phyloP scores from a whole-genome alignment of 495 filamentous ascomycete species.

The Talaromyces thailandensis region DNA sequence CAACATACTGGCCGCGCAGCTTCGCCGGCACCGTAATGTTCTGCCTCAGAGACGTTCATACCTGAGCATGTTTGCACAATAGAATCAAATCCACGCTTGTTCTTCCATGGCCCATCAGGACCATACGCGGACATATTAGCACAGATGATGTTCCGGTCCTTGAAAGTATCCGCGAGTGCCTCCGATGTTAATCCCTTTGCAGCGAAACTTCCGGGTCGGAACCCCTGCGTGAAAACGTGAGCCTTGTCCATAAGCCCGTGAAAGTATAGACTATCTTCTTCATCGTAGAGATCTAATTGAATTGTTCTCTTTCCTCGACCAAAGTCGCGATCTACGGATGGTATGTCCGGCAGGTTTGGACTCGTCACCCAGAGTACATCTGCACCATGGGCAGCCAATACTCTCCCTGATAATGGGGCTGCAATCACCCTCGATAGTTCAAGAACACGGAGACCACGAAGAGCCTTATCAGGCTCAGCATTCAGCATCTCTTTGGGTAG shows the following conservation, averaged over 20 bases:
- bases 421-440: slow-evolving; percentile 48
- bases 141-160: slow-evolving; percentile 45
- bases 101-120: slow-evolving; percentile 15
- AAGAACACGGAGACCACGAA: slow-evolving; percentile 32
- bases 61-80: slow-evolving; percentile 42
- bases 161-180: slow-evolving; percentile 26
- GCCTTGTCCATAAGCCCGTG: slow-evolving; percentile 37
- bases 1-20: slow-evolving; percentile 52
- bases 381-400: slow-evolving; percentile 51
- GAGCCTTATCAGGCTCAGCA: slow-evolving; percentile 10
- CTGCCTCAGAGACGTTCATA: slow-evolving; percentile 34
- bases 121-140: slow-evolving; percentile 57
- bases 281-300: slow-evolving; percentile 40
- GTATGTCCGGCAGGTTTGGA: slow-evolving; percentile 50
- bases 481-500: slow-evolving; percentile 3
- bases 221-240: slow-evolving; percentile 44
- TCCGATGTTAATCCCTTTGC: slow-evolving; percentile 40
- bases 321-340: slow-evolving; percentile 58
- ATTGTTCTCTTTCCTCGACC: slow-evolving; percentile 50
- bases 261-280: slow-evolving; percentile 33
- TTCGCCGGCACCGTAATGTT: slow-evolving; percentile 48
- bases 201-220: slow-evolving; percentile 47
- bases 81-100: slow-evolving; percentile 32
- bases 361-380: slow-evolving; percentile 55
- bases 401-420: slow-evolving; percentile 45